Base-by-base conservation (phyloP, 1,139 yeast genomes). In the Yamadazyma songkhlaensis region DNA sequence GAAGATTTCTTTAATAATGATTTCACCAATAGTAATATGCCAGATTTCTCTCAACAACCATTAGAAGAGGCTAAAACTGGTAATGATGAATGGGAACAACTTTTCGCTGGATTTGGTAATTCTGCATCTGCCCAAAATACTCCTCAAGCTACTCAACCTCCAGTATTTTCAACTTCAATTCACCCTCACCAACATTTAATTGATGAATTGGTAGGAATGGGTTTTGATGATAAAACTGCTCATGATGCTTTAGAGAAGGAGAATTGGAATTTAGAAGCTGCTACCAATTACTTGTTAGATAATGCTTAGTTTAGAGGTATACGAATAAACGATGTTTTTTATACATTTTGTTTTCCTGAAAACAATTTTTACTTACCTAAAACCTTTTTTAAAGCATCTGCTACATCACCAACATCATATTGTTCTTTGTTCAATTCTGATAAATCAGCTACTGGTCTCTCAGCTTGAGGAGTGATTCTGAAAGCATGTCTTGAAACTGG, bases 41-140 rank as follows among this genome's bases (percentile, higher is more conserved):
- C 71, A 6, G 62, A 61, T 36, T 62, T 63, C 40, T 36, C 48
- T 22, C 36, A 39, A 34, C 41, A 43, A 11, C 36, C 46, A 25
- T 14, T 35, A 2, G 36, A 42, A 20, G 33, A 43, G 15, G 33
- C 42, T 21, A 46, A 43, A 25, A 45, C 51, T 20, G 65, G 56
- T 7, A 74, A 76, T 41, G 95, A 87, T 53, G 97, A 89, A 59
- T 89, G 97, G 97, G 96, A 89, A 53, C 94, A 88, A 60, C 72
- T 89, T 24, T 89, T 89, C 67, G 94, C 95, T 2, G 96, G 95
- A 0, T 84, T 88, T 56, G 92, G 92, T 23, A 84, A 82, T 51
- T 71, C 72, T 25, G 66, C 68, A 36, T 60, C 53, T 12, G 40
- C 42, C 9, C 44, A 41, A 37, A 39, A 37, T 13, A 40, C 46